Evolutionary conservation across 257 asterid species (phyloP), one percentile per base, ranked within the genome.

Genomic region (Fraxinus cuspidata): DNA sequence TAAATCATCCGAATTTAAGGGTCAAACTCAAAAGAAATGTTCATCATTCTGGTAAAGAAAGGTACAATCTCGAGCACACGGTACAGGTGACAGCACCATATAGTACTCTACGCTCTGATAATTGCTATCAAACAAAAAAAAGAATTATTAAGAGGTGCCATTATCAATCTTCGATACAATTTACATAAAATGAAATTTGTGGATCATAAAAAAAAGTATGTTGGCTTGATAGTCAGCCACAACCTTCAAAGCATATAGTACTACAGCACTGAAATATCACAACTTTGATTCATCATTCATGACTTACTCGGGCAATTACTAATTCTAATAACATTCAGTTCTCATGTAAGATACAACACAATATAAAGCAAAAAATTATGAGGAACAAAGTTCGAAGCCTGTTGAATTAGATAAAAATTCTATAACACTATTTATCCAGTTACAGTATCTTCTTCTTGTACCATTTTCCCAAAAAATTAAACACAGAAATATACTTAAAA

Each of bases 1-100:
- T 73, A 75, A 75, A 70, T 53, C 47, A 70, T 71, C 51, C 68
- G 53, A 12, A 77, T 67, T 35, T 64, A 15, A 25, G 77, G 73
- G 42, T 60, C 70, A 60, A 19, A 78, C 23, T 69, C 21, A 27
- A 25, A 63, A 63, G 19, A 11, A 27, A 63, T 63, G 69, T 27
- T 63, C 19, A 27, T 27, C 32, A 25, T 21, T 60, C 68, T 11
- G 27, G 25, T 44, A 53, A 71, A 67, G 40, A 51, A 72, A 68
- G 44, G 29, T 13, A 77, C 32, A 63, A 47, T 32, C 16, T 27
- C 53, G 11, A 32, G 71, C 64, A 35, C 5, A 49, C 12, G 32
- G 64, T 68, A 73, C 71, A 42, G 51, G 51, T 18, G 3, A 42
- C 51, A 25, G 37, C 63, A 19, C 63, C 77, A 37, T 51, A 13